These are phyloP conservation scores for Nowakowskiella sp. DNA, from an alignment of 192 early-diverging fungal genomes.

Conservation along the genomic window DNA sequence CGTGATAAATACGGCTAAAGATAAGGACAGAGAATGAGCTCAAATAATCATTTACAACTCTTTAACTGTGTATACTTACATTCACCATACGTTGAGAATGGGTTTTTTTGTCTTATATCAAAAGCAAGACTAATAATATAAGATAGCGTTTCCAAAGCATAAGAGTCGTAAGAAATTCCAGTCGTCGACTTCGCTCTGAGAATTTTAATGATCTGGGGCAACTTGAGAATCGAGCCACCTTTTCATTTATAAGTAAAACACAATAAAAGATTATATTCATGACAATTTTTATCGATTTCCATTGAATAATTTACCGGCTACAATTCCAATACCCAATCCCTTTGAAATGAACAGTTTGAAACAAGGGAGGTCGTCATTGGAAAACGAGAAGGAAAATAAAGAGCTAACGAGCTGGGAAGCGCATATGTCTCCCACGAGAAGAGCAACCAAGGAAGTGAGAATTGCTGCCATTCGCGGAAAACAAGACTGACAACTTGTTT, in stretches of 20 bases:
- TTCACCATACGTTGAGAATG: conserved; percentile 70
- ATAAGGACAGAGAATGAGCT: not conserved
- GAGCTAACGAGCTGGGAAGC: too few species aligned
- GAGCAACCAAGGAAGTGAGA: too few species aligned
- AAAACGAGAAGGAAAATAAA: too few species aligned
- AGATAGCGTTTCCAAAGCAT: conserved; percentile 76
- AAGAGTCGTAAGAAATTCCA: conserved; percentile 74
- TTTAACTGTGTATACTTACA: conserved; percentile 10
- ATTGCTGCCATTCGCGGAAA: too few species aligned
- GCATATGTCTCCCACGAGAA: too few species aligned
- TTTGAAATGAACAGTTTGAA: conserved; percentile 79
- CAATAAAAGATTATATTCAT: too few species aligned
- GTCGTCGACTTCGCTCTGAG: conserved; percentile 54
- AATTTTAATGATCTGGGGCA: conserved; percentile 95
- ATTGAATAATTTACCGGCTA: too few species aligned
- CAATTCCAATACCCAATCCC: conserved; percentile 87
- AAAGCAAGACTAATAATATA: conserved; percentile 75
- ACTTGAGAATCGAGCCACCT: conserved; percentile 87
- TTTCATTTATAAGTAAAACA: too few species aligned
- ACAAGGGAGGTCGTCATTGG: conserved; percentile 66
- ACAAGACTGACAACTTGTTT: too few species aligned
- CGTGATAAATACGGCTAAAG: conserved; percentile 63
- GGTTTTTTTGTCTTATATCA: conserved; percentile 72
- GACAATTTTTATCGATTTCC: too few species aligned
- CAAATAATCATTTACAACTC: conserved; percentile 7